Conservation (phyloP, 2,329 filamentous ascomycete genomes). For the Colletotrichum salicis region DNA sequence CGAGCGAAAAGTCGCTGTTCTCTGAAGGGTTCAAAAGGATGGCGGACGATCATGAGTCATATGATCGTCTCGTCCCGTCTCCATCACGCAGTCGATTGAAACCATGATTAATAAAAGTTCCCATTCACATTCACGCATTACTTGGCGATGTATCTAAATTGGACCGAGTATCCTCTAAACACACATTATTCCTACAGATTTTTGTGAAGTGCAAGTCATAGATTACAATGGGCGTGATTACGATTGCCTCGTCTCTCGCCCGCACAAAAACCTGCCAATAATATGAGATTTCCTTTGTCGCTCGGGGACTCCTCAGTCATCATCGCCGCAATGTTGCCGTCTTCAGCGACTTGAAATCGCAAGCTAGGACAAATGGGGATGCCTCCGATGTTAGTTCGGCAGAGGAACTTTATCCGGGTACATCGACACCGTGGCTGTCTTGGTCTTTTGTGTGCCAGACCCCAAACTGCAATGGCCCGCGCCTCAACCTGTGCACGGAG, state of each 20-base stretch:
- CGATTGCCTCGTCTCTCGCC: background rate
- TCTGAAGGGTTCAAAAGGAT: conserved; percentile 12
- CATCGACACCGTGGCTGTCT: background rate
- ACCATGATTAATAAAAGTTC: background rate
- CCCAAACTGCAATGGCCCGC: too few relatives aligned
- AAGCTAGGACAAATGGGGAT: background rate
- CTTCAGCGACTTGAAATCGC: conserved; percentile 4
- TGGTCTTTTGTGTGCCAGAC: background rate
- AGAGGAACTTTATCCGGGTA: conserved; percentile 8
- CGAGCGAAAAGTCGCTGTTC: conserved; percentile 6
- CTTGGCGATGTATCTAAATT: background rate
- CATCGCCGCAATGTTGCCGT: background rate
- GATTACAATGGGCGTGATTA: background rate
- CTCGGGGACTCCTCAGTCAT: background rate
- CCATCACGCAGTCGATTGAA: background rate
- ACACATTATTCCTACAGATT: background rate
- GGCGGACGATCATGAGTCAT: conserved; percentile 8
- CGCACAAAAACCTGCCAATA: too few relatives aligned
- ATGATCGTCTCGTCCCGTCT: conserved; percentile 6
- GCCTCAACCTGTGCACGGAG: background rate
- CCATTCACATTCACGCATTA: background rate
- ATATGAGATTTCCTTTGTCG: background rate
- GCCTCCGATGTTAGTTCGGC: background rate
- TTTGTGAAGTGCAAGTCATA: background rate
- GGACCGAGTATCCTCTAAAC: background rate